Evolutionary conservation across 805 yeast species (phyloP), one percentile per base, ranked within the genome.

Genomic region (Pichia sporocuriosa): DNA sequence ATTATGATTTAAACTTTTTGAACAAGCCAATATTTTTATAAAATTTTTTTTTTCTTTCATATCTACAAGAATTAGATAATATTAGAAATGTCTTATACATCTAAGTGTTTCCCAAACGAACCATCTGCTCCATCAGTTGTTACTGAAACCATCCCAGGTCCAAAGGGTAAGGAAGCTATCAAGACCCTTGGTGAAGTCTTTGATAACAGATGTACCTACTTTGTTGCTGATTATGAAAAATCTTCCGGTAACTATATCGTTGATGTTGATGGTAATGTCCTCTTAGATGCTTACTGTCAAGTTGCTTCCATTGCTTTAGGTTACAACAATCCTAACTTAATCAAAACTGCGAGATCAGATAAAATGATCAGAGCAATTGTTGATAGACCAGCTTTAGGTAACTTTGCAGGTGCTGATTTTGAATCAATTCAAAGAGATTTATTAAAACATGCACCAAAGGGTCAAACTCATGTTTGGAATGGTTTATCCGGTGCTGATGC

Each of bases 401-500:
- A 80, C 66, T 84, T 83, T 65, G 88, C 94, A 40, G 79, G 85
- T 49, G 63, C 61, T 45, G 88, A 83, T 55, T 69, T 72, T 45
- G 72, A 65, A 48, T 50, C 59, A 29, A 58, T 65, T 32, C 72
- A 70, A 44, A 77, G 77, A 58, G 81, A 79, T 34, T 72, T 85
- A 50, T 66, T 84, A 50, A 71, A 78, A 47, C 79, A 71, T 52
- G 95, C 95, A 40, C 95, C 95, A 57, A 75, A 75, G 61, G 89
- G 88, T 49, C 81, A 80, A 65, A 72, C 69, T 53, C 68, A 75
- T 53, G 75, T 86, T 43, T 86, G 93, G 89, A 74, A 83, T 24
- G 90, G 84, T 37, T 68, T 84, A 49, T 77, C 88, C 16, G 95
- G 95, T 50, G 85, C 93, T 32, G 94, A 84, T 57, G 95, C 95